Evolutionary conservation across 208 protist genomes (phyloP).

Genomic region (Phytomonas sp.): DNA sequence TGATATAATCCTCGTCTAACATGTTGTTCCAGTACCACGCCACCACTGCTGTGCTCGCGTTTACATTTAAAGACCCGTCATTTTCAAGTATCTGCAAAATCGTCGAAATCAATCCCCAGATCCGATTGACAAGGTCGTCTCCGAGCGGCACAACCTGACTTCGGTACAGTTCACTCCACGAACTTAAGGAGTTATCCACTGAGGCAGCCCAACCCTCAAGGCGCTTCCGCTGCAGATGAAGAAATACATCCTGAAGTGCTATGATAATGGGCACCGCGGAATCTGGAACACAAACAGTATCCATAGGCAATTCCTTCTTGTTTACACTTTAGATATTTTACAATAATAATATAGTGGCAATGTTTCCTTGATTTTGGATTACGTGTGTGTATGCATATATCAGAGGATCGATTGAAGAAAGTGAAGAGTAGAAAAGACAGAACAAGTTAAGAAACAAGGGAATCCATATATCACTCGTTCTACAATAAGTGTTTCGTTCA

Average conservation of each 20-base stretch:
- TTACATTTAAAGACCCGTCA: constrained; percentile 20
- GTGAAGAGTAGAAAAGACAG: not conserved
- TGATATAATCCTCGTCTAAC: constrained; percentile 20
- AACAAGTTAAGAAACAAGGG: not conserved
- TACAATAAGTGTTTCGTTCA: not conserved
- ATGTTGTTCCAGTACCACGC: constrained; percentile 46
- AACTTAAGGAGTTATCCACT: constrained; percentile 7
- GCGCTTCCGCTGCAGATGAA: constrained; percentile 19
- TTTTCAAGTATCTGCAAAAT: constrained; percentile 35
- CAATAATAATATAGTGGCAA: not conserved
- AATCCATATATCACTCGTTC: not conserved
- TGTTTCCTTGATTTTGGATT: not conserved
- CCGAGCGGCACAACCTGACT: constrained; percentile 16
- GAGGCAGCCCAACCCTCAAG: constrained; percentile 8
- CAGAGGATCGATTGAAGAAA: not conserved
- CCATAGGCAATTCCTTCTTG: not conserved
- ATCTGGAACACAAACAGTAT: constrained; percentile 6
- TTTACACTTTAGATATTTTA: not conserved
- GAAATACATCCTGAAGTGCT: constrained; percentile 14
- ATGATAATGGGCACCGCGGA: not conserved
- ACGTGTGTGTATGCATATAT: not conserved
- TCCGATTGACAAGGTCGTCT: constrained; percentile 9
- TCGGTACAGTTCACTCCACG: constrained; percentile 37
- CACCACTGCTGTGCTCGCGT: constrained; percentile 37
- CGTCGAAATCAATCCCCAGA: constrained; percentile 23